phyloP scores from a whole-genome alignment of 495 filamentous ascomycete species.

The Pseudomonodictys pantanalensis region DNA sequence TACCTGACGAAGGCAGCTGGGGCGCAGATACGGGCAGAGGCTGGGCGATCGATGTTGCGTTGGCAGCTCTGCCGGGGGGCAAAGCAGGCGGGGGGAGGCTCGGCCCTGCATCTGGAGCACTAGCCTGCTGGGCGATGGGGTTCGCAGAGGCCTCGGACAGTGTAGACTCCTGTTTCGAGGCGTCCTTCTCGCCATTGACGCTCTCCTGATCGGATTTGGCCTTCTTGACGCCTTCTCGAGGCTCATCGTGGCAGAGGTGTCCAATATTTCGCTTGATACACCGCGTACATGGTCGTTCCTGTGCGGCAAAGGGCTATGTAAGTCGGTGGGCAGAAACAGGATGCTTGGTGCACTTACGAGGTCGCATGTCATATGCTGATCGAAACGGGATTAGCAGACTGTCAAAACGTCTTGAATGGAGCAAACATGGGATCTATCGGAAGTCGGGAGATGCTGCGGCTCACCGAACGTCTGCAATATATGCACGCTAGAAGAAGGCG shows the following conservation, averaged over 20 bases:
- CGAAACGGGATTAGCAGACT: constrained; percentile 39
- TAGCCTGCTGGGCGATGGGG: constrained; percentile 24
- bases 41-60: constrained; percentile 40
- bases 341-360: constrained; percentile 66
- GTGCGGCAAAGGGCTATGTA: constrained; percentile 40
- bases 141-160: constrained; percentile 25
- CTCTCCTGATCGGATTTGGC: constrained; percentile 66
- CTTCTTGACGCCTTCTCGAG: constrained; percentile 75
- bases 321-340: constrained; percentile 16
- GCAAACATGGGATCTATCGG: constrained; percentile 10
- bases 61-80: constrained; percentile 33
- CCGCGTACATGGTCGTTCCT: constrained; percentile 94
- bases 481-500: constrained; percentile 72
- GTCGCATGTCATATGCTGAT: constrained; percentile 99
- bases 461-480: constrained; percentile 99
- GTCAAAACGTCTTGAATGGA: constrained; percentile 23
- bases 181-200: constrained; percentile 51
- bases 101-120: constrained; percentile 32
- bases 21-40: constrained; percentile 46
- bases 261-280: constrained; percentile 99
- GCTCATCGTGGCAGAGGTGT: constrained; percentile 97
- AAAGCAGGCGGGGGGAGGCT: constrained; percentile 33
- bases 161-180: constrained; percentile 22
- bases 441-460: constrained; percentile 39
- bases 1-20: constrained; percentile 60